These are phyloP conservation scores for Microbotryum scabiosae DNA, from an alignment of 1,284 basidiomycete species.

Conservation along the genomic window DNA sequence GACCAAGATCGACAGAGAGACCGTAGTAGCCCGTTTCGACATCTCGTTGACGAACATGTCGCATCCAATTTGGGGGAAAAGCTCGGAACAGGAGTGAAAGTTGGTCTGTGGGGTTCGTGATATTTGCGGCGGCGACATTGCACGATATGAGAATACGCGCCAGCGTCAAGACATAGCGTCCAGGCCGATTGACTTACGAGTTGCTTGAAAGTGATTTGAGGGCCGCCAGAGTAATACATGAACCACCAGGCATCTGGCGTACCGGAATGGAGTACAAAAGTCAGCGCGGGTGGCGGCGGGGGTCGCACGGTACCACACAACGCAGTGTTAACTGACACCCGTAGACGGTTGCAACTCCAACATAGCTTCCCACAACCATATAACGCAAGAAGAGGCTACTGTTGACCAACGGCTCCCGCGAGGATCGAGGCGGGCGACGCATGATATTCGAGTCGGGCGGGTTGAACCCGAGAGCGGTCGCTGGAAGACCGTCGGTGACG, in stretches of 20 bases:
- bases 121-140: not conserved
- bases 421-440: conserved; percentile 79
- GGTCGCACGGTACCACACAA: not conserved
- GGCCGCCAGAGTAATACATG: conserved; percentile 76
- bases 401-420: conserved; percentile 80
- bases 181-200: conserved; percentile 53
- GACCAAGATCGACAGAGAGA: conserved; percentile 88
- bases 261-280: conserved; percentile 51
- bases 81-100: conserved; percentile 77
- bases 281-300: not conserved
- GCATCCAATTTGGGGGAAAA: conserved; percentile 85
- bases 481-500: conserved; percentile 90
- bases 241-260: conserved; percentile 71
- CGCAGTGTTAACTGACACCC: conserved; percentile 44
- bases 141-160: too few relatives aligned
- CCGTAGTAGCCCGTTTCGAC: conserved; percentile 81
- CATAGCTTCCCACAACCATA: conserved; percentile 84
- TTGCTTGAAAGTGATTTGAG: conserved; percentile 87
- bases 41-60: conserved; percentile 83
- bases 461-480: conserved; percentile 97
- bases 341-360: conserved; percentile 88
- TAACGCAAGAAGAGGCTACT: conserved; percentile 95
- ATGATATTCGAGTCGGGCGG: conserved; percentile 94
- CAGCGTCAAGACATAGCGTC: not conserved
- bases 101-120: conserved; percentile 55